Evolutionary conservation across 2,329 filamentous ascomycete species (phyloP), one percentile per base, ranked within the genome.

Genomic region (Orbilia ellipsospora): DNA sequence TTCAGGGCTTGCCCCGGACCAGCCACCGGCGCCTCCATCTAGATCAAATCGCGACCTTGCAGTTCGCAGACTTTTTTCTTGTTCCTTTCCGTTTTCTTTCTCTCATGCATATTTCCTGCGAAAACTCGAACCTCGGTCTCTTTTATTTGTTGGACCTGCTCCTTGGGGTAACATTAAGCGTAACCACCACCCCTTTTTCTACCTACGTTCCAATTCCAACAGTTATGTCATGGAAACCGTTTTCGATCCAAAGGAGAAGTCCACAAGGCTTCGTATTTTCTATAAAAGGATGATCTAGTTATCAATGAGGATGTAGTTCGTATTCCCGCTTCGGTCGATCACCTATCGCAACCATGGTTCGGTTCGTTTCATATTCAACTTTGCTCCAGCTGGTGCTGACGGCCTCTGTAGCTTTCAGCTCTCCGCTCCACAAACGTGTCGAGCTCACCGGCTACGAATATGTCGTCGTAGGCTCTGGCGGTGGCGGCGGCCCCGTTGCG

Each of bases 401-500:
- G 50, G 63, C 63, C 10, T 64, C 63, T 2, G 42, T 50, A 12
- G 40, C 50, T n/a, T 18, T 62, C 15, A 31, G 23, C 36, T 31
- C 26, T 1, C 70, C 70, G 7, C 56, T 74, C 23, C 16, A 68
- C 10, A 74, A 74, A 26, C 70, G 63, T 57, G 63, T 55, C 42
- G 57, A 80, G 6, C 79, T 82, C 8, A 78, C 79, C 1, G 81
- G 87, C 80, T 90, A 90, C 79, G 88, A 90, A 74, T 90, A 88
- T 81, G 83, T 90, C 28, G 84, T 90, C 8, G 87, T 90, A 44
- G 88, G 88, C 10, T 88, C 86, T 5, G 88, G 88, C 2, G 83
- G 87, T 5, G 87, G 88, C 12, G 88, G 88, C 55, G 87, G 85
- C 15, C 87, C 87, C 6, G 80, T 89, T 4, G 87, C 88, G 12